phyloP scores from a whole-genome alignment of 2,329 filamentous ascomycete genomes.

The Colletotrichum caudatum region DNA sequence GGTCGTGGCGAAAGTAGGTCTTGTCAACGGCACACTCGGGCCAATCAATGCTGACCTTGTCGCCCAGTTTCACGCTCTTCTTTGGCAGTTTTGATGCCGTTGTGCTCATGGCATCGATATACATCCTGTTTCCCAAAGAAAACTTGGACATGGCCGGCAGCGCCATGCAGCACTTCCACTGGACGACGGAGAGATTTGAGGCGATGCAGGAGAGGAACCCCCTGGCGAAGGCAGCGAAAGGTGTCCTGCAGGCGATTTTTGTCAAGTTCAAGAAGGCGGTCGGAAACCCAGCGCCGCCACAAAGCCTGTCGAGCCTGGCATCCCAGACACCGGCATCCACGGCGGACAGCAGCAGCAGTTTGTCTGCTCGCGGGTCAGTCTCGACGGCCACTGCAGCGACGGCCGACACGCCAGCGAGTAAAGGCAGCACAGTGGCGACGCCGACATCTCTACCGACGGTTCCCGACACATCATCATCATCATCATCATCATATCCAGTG shows the following conservation, averaged over 20 bases:
- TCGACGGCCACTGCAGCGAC: constrained; percentile 35
- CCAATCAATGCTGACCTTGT: not conserved
- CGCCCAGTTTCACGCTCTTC: constrained; percentile 64
- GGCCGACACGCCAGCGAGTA: constrained; percentile 40
- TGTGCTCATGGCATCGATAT: constrained; percentile 70
- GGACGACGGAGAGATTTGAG: constrained; percentile 69
- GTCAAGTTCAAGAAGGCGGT: constrained; percentile 65
- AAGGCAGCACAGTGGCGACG: constrained; percentile 37
- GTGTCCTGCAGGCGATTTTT: constrained; percentile 67
- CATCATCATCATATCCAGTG: constrained; percentile 34
- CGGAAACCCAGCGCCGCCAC: constrained; percentile 46
- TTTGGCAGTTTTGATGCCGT: constrained; percentile 74
- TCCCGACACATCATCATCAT: constrained; percentile 45
- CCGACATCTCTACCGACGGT: constrained; percentile 42
- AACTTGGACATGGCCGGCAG: constrained; percentile 60
- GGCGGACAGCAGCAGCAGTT: constrained; percentile 37
- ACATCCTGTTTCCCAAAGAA: constrained; percentile 70
- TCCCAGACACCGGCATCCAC: constrained; percentile 41
- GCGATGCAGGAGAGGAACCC: constrained; percentile 66
- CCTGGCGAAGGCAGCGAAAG: constrained; percentile 65
- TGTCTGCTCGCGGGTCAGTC: constrained; percentile 38
- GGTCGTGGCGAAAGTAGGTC: constrained; percentile 60
- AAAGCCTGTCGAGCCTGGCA: constrained; percentile 35
- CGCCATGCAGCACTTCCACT: constrained; percentile 68
- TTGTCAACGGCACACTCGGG: not conserved